Evolutionary conservation across 2,329 filamentous ascomycete genomes (phyloP).

Genomic region (Penicillium sp.): DNA sequence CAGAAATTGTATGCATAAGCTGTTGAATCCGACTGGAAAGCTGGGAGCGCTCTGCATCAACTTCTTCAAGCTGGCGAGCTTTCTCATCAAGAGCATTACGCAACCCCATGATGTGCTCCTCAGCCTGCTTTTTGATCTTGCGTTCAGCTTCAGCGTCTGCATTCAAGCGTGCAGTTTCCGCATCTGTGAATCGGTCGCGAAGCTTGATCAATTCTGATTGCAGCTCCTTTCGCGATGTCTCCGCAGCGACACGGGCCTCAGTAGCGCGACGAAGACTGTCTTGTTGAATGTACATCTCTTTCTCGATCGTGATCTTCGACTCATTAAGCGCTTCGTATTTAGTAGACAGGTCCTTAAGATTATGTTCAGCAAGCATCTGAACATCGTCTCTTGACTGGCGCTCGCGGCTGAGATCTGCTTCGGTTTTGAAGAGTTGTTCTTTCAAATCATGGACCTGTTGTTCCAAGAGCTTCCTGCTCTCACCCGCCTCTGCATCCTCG

Average conservation of each 20-base stretch:
- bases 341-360: slow-evolving; percentile 75
- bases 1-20: slow-evolving; percentile 81
- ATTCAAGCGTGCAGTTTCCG: slow-evolving; percentile 81
- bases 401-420: slow-evolving; percentile 86
- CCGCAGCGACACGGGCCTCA: slow-evolving; percentile 75
- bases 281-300: slow-evolving; percentile 94
- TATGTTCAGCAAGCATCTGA: slow-evolving; percentile 85
- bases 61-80: slow-evolving; percentile 71
- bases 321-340: slow-evolving; percentile 87
- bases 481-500: slow-evolving; percentile 80
- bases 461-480: slow-evolving; percentile 80
- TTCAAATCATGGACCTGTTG: slow-evolving; percentile 86
- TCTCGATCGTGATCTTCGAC: slow-evolving; percentile 95
- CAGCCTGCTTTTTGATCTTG: slow-evolving; percentile 72
- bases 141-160: slow-evolving; percentile 80
- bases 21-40: slow-evolving; percentile 79
- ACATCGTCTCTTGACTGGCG: slow-evolving; percentile 93
- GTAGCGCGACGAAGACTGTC: slow-evolving; percentile 84
- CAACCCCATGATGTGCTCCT: slow-evolving; percentile 76
- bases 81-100: slow-evolving; percentile 79
- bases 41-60: slow-evolving; percentile 75
- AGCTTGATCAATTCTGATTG: slow-evolving; percentile 81
- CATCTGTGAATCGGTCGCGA: slow-evolving; percentile 77
- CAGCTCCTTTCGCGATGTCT: slow-evolving; percentile 86
- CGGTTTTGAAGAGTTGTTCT: slow-evolving; percentile 76